Evolutionary conservation across 352 stramenopile genomes (phyloP), one percentile per base, ranked within the genome.

Genomic region (Albugo candida): DNA sequence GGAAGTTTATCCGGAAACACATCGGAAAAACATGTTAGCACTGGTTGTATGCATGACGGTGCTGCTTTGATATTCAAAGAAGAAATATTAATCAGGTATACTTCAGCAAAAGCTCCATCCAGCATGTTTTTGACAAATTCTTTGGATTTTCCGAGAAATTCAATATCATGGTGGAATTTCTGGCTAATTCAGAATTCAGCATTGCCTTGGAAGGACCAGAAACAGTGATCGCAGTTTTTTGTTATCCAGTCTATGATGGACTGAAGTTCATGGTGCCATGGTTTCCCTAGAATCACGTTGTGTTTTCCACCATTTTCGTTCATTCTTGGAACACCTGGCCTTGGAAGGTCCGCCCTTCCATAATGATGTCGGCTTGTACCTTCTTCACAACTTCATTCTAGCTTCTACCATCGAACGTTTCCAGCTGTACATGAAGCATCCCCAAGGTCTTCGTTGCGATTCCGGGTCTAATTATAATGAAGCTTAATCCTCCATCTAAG

Each of bases 231-330:
- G 39, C 42, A 38, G n/a, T n/a, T n/a, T n/a, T 60, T 19, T 12
- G 49, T 60, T 13, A n/a, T 39, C 53, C 53, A 60, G 31, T 60
- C 27, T 41, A 56, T 49, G 4, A 16, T 12, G 1, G 53, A 48
- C 11, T 60, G 19, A 18, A 44, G 55, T 41, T 52, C 17, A 0
- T 40, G 34, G 19, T 52, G 24, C 42, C 53, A 60, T 19, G 48
- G 53, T 13, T 56, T 52, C 13, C 53, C 49, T 10, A 56, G 20
- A 17, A 60, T 59, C 13, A 59, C 16, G 39, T 60, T 48, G 45
- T 54, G 40, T 55, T 36, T 40, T 47, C 39, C 11, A 24, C 18
- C 5, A 24, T 43, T 3, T 24, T 24, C 17, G 8, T 19, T 8
- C 38, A 43, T 24, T 43, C 38, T 24, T 3, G 3, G 38, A 43